A percentile compares a stretch with the other conserved stretches of the same genome.
These are phyloP conservation scores for Meira nashicola DNA, from an alignment of 1,284 basidiomycete genomes.

Conservation along the genomic window DNA sequence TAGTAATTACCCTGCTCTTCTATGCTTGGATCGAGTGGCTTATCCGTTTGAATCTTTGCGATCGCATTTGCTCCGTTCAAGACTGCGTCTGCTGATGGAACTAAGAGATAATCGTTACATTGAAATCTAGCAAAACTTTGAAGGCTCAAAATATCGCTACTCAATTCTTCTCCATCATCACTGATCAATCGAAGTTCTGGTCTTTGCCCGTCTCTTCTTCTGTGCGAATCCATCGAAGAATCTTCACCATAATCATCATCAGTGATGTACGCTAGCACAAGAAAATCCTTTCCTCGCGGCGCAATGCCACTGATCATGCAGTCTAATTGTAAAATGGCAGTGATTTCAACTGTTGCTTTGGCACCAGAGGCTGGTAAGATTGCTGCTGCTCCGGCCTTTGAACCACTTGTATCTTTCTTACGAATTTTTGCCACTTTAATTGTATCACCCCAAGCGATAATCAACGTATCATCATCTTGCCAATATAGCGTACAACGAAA, in stretches of 20 bases:
- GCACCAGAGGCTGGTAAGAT: slow-evolving; percentile 8
- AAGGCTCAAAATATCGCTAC: slow-evolving; percentile 77
- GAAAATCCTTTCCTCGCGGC: slow-evolving; percentile 65
- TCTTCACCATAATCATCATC: slow-evolving; percentile 54
- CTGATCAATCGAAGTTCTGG: slow-evolving; percentile 92
- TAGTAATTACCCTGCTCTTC: slow-evolving; percentile 57
- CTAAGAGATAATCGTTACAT: slow-evolving; percentile 85
- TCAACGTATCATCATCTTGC: slow-evolving; percentile 79
- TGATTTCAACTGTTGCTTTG: slow-evolving; percentile 67
- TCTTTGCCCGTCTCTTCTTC: slow-evolving; percentile 73
- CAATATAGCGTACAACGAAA: slow-evolving; percentile 87
- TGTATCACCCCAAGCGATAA: slow-evolving; percentile 89
- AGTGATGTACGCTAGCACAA: slow-evolving; percentile 69
- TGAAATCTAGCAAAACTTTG: slow-evolving; percentile 74
- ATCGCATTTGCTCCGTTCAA: background rate
- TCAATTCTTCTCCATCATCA: slow-evolving; percentile 78
- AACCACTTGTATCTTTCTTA: slow-evolving; percentile 1
- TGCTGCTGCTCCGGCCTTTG: background rate
- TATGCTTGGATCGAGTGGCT: background rate
- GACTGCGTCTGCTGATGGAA: slow-evolving; percentile 41
- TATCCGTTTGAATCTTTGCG: background rate
- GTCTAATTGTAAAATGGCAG: slow-evolving; percentile 85
- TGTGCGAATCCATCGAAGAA: slow-evolving; percentile 30
- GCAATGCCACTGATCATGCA: slow-evolving; percentile 91
- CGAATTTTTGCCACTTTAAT: slow-evolving; percentile 71